Conservation (phyloP, 768 basidiomycete species). For the Mycena capillaripes region DNA sequence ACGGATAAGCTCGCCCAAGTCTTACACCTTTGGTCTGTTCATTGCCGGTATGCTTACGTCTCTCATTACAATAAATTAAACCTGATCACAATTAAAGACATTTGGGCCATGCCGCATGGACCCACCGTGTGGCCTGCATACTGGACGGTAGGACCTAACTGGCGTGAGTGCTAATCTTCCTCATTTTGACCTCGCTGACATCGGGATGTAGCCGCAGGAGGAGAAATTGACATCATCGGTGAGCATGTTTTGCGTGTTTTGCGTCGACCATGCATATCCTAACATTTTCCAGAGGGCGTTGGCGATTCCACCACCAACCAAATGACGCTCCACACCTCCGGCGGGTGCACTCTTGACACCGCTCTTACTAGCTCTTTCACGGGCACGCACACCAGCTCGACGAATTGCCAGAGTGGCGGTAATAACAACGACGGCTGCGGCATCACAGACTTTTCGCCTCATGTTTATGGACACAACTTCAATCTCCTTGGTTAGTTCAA, state of each 20-base stretch:
- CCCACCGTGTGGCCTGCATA: slow-evolving; percentile 67
- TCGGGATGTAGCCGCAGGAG: slow-evolving; percentile 42
- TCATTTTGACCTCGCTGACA: too few species aligned
- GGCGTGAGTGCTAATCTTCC: slow-evolving; percentile 56
- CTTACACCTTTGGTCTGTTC: slow-evolving; percentile 77
- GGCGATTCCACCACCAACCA: slow-evolving; percentile 69
- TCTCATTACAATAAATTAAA: background rate
- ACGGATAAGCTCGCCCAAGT: slow-evolving; percentile 75
- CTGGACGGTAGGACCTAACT: slow-evolving; percentile 63
- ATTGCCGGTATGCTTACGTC: slow-evolving; percentile 60
- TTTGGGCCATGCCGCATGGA: slow-evolving; percentile 78
- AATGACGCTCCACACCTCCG: slow-evolving; percentile 75
- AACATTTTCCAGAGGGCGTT: slow-evolving; percentile 73
- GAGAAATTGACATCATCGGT: slow-evolving; percentile 42
- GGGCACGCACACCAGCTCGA: slow-evolving; percentile 43
- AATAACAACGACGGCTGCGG: slow-evolving; percentile 64
- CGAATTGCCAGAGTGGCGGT: slow-evolving; percentile 56
- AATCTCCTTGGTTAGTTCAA: slow-evolving; percentile 44
- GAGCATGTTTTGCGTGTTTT: background rate
- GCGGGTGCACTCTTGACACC: slow-evolving; percentile 54
- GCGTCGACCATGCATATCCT: background rate
- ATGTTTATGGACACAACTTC: slow-evolving; percentile 61
- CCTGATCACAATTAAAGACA: slow-evolving; percentile 47
- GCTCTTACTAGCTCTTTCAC: slow-evolving; percentile 33
- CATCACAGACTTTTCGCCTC: slow-evolving; percentile 56